Base-by-base conservation (phyloP, 805 yeast species). In the Candida xyloterini region DNA sequence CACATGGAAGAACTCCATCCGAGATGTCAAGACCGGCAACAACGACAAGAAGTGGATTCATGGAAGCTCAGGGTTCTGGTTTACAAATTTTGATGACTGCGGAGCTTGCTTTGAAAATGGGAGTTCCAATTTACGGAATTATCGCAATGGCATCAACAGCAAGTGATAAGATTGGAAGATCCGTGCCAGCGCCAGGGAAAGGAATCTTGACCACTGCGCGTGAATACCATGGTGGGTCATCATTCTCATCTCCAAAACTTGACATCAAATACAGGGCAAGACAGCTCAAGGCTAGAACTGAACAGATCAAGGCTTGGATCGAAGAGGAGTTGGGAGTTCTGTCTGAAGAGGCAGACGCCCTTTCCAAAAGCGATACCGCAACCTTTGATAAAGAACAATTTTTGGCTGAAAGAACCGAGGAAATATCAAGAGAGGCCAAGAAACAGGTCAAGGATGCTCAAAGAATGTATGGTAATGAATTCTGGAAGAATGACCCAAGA, bases 21-120 rank as follows among this genome's bases (percentile, higher is more conserved):
- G 99, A 93, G 68, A 93, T 93, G 98, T 91, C 98, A 20, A 85
- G 99, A 71, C 99, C 99, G 42, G 78, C 97, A 40, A 90, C 99
- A 38, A 84, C 97, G 29, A 74, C 95, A 33, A 86, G 99, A 77
- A 76, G 83, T 55, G 99, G 99, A 56, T 93, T 93, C 75, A 93
- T 93, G 98, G 99, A 93, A 76, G 83, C 99, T 28, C 99, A 93
- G 71, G 99, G 99, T 76, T 79, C 98, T 38, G 99, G 99, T 80
- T 84, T 87, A 55, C 97, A 93, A 74, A 82, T 93, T 50, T 78
- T 93, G 50, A 93, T 93, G 99, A 78, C 81, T 52, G 99, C 97
- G 39, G 88, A 84, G 52, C 73, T 93, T 52, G 99, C 99, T 27
- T 58, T 93, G 53, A 79, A 84, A 63, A 93, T 93, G 99, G 99